Evolutionary conservation across 1,284 basidiomycete genomes (phyloP), one percentile per base, ranked within the genome.

Genomic region (Athelia psychrophila): DNA sequence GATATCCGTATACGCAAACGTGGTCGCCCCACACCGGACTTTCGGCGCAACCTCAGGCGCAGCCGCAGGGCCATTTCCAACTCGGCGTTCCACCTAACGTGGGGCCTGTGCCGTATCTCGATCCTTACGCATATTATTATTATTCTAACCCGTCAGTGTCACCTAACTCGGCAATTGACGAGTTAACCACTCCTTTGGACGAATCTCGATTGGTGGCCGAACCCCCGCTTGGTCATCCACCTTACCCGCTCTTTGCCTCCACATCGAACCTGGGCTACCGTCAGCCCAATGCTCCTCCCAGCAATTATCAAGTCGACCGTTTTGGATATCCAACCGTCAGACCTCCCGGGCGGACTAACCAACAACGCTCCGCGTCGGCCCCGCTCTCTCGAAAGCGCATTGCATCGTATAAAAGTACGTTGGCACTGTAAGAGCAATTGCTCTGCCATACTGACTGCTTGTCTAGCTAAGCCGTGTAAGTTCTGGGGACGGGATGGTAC

Each of bases 401-500:
- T 22, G 38, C 38, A 42, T 42, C 38, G n/a, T 42, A 42, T 22
- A 42, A 42, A n/a, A 42, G 38, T 42, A 42, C n/a, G 38, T n/a
- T 16, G n/a, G n/a, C n/a, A 9, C 38, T n/a, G 20, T 42, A 18
- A n/a, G 9, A 42, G 16, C n/a, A 9, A n/a, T n/a, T n/a, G 20
- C 20, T 8, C 6, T n/a, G n/a, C 38, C 9, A 8, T 42, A 18
- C n/a, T 42, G 20, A 42, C 38, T n/a, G 16, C 27, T 9, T 42
- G 6, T 6, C 38, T n/a, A 88, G 86, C 84, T 1, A 87, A 88
- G 57, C 81, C 80, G 13, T 88, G 86, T 64, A 80, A 76, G 60
- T 87, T 80, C 64, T 86, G 74, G 59, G 65, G 66, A 27, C 60
- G 64, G 3, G 72, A 71, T 25, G 75, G 74, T 4, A 67, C 65